Percentiles rank a stretch among this genome's conserved stretches.
These are phyloP conservation scores for Ilex asprella DNA, from an alignment of 257 asterid genomes.

Conservation along the genomic window DNA sequence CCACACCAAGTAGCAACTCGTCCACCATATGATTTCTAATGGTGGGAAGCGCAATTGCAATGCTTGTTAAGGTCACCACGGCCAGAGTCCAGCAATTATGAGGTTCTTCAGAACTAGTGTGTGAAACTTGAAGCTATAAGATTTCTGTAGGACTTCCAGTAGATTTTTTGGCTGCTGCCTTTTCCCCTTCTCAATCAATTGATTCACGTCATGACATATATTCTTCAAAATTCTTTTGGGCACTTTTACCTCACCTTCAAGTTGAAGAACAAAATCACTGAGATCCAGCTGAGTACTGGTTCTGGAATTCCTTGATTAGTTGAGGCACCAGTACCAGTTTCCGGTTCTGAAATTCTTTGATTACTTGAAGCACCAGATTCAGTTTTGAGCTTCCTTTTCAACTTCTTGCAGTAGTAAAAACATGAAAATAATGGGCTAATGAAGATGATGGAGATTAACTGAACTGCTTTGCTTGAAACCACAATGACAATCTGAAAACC, in stretches of 20 bases:
- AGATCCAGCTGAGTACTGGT: conserved; percentile 13
- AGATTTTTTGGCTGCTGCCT: conserved; percentile 11
- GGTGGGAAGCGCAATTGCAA: neutral
- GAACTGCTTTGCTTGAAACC: conserved; percentile 27
- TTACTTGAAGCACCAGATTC: neutral
- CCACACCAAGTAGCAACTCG: conserved; percentile 9
- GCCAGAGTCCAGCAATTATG: conserved; percentile 25
- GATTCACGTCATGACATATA: conserved; percentile 4
- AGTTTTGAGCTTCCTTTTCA: conserved; percentile 6
- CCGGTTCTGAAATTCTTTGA: too few relatives aligned
- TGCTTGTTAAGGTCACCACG: conserved; percentile 4
- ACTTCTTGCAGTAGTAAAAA: conserved; percentile 1
- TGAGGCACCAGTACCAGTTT: neutral
- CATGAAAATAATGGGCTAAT: conserved; percentile 10
- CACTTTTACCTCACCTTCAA: neutral
- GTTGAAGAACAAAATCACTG: conserved; percentile 20
- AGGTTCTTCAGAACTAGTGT: neutral
- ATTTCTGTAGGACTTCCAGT: conserved; percentile 11
- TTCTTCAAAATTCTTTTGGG: neutral
- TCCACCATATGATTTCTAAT: neutral
- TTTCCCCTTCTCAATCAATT: conserved; percentile 13
- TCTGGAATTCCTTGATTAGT: conserved; percentile 6
- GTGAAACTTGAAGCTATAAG: neutral
- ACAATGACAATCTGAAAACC: conserved; percentile 26
- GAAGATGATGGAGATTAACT: conserved; percentile 16